Conservation (phyloP, 2,329 filamentous ascomycete genomes). For the Neospermospora avenae region DNA sequence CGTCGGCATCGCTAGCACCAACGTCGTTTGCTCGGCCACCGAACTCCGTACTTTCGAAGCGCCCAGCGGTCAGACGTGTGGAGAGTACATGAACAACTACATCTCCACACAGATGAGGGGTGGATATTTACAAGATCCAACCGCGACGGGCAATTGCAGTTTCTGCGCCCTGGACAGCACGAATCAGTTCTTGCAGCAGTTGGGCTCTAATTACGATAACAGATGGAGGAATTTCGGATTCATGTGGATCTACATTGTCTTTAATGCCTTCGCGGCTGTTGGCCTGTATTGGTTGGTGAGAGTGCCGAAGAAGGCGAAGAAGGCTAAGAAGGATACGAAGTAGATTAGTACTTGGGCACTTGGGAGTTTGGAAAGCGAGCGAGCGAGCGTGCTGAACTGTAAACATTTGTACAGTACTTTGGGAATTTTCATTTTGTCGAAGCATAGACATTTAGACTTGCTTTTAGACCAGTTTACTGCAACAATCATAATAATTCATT, state of each 20-base stretch:
- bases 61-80: slow-evolving; percentile 52
- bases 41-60: slow-evolving; percentile 66
- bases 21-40: slow-evolving; percentile 62
- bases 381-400: no score
- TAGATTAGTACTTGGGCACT: no score
- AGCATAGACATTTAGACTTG: no score
- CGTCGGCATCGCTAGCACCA: slow-evolving; percentile 64
- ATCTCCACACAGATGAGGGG: slow-evolving; percentile 40
- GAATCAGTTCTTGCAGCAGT: slow-evolving; percentile 46
- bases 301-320: slow-evolving; percentile 39
- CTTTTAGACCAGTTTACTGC: no score
- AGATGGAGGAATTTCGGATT: slow-evolving; percentile 69
- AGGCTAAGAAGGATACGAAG: slow-evolving; percentile 19
- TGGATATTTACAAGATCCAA: slow-evolving; percentile 50
- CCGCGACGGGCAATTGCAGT: slow-evolving; percentile 48
- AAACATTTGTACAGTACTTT: no score
- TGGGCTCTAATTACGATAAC: slow-evolving; percentile 52
- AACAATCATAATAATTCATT: no score
- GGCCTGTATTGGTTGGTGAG: slow-evolving; percentile 51
- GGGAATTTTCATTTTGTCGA: no score
- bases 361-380: no score
- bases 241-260: slow-evolving; percentile 43
- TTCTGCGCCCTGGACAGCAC: slow-evolving; percentile 52
- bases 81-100: slow-evolving; percentile 52
- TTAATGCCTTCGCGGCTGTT: slow-evolving; percentile 52